Conservation (phyloP, 768 basidiomycete species). For the Pleurotus citrinopileatus region DNA sequence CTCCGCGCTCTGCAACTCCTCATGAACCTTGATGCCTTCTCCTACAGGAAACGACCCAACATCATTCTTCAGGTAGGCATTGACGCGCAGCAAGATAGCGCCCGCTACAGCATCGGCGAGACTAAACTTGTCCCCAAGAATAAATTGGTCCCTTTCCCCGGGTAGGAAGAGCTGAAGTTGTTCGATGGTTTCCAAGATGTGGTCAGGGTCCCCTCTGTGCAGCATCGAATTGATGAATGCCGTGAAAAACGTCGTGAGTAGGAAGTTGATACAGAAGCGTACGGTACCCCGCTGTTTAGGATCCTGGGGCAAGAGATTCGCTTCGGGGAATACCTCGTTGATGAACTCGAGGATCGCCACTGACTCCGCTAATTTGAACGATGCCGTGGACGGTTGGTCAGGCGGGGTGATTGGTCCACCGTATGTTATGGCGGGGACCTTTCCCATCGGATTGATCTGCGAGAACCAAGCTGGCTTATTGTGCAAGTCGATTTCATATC, state of each 20-base stretch:
- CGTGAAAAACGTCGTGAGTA: neutral
- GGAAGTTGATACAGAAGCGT: neutral
- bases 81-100: neutral
- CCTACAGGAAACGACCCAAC: neutral
- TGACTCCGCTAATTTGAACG: neutral
- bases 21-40: neutral
- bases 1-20: neutral
- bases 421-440: constrained; percentile 6
- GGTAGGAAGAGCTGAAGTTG: neutral
- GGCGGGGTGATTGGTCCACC: neutral
- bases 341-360: neutral
- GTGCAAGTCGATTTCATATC: neutral
- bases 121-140: neutral
- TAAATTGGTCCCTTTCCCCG: neutral
- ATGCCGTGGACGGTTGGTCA: neutral
- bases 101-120: neutral
- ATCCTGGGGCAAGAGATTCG: neutral
- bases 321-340: neutral
- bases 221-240: neutral
- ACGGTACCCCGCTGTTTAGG: neutral
- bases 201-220: neutral
- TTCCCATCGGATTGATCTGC: neutral
- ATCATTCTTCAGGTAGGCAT: neutral
- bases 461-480: constrained; percentile 6
- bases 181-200: neutral